Conservation (phyloP, 139 green algal species). For the Picochlorum sp. region DNA sequence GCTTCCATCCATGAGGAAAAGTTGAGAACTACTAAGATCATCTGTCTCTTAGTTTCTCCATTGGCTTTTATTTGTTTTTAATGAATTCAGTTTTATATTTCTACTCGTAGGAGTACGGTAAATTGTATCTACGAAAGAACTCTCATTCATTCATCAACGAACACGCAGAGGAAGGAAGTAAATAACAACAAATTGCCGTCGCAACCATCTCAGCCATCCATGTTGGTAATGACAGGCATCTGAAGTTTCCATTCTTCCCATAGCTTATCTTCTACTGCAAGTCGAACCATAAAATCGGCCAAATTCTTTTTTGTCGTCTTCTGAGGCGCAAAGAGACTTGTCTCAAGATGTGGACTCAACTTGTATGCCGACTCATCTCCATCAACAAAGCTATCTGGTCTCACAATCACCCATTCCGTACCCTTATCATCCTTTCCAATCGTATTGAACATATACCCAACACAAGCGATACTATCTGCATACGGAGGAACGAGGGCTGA, state of each 20-base stretch:
- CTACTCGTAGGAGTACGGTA: no score
- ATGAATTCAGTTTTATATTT: no score
- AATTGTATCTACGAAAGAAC: no score
- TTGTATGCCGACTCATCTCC: not conserved
- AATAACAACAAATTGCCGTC: no score
- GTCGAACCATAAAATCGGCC: not conserved
- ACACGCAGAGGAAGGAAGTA: no score
- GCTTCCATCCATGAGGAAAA: no score
- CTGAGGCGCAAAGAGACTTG: not conserved
- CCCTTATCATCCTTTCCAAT: not conserved
- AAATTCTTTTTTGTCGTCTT: not conserved
- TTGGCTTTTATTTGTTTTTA: no score
- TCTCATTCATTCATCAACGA: no score
- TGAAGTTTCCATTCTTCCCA: not conserved
- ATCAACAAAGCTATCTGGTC: conserved; percentile 1
- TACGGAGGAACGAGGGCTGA: not conserved
- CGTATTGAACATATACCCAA: not conserved
- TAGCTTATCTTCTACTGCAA: not conserved
- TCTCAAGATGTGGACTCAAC: not conserved
- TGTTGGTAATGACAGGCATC: not conserved
- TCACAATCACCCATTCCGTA: not conserved
- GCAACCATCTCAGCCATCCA: no score
- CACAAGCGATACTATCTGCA: not conserved
- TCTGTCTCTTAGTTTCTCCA: no score
- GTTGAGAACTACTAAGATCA: no score